Base-by-base conservation (phyloP, 306 rosid genomes). In the Amphicarpaea edgeworthii region DNA sequence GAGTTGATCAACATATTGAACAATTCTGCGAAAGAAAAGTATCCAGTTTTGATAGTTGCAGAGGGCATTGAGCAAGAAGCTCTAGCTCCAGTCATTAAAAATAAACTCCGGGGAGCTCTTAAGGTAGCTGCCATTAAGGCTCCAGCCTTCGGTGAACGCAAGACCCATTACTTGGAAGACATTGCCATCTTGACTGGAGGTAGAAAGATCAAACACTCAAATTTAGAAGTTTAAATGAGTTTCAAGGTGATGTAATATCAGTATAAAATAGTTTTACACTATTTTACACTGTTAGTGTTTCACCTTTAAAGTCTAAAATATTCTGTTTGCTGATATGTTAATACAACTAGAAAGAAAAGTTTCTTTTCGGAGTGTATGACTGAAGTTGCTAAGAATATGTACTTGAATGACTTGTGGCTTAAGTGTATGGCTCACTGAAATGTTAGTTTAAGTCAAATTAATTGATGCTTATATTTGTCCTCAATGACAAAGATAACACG, bases 181-280 rank as follows among this genome's bases (percentile, higher is more conserved):
- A 88, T 94, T 70, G 96, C 98, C 87, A 92, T 85, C 87, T 89
- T 92, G 85, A 92, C 96, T 8, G 96, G 98, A 90, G 98, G 98
- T 92, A 92, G 79, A 54, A 54, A 58, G 68, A 82, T 70, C 69
- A 59, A 86, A 30, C 16, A 59, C 70, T 7, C 57, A 32, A 63
- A 60, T 64, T 64, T 74, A 57, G 23, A 34, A 34, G 40, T 9
- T 34, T 34, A 34, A 34, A 34, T 34, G n/a, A n/a, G n/a, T n/a
- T n/a, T n/a, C n/a, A n/a, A n/a, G n/a, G n/a, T n/a, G n/a, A n/a
- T n/a, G n/a, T n/a, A n/a, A n/a, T n/a, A n/a, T n/a, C n/a, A n/a
- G n/a, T n/a, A n/a, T n/a, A n/a, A n/a, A n/a, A n/a, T n/a, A n/a
- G n/a, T n/a, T n/a, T n/a, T n/a, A n/a, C n/a, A n/a, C n/a, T n/a